Base-by-base conservation (phyloP, 352 stramenopile genomes). In the Globisporangium splendens region DNA sequence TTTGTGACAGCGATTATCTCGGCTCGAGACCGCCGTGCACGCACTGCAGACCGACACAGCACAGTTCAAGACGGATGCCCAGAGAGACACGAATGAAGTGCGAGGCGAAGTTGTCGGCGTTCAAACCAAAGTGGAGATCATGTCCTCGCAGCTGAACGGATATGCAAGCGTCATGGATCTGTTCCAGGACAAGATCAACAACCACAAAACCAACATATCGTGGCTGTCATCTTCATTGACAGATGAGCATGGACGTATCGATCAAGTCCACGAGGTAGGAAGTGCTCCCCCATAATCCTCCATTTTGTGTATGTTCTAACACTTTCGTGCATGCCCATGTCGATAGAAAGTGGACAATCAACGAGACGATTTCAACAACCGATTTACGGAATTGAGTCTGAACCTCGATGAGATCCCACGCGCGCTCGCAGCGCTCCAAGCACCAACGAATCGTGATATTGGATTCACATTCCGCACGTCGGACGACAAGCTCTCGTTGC, bases 301-400 rank as follows among this genome's bases (percentile, higher is more conserved):
- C 21, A 13, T 49, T 12, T 15, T 44, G 42, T 35, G 18, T n/a
- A 17, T 14, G 14, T n/a, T 21, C 18, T 38, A 15, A 43, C 22
- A 48, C 15, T 43, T 21, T 55, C 7, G 18, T 28, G 20, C 1
- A 39, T 42, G 0, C 21, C 31, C 8, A 46, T 57, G 15, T 51
- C 89, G 77, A 88, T 51, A 91, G 77, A 88, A 88, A 86, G 68
- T 91, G 0, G 79, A 91, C 28, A 74, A 79, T 54, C 77, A 89
- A 50, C 75, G 67, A 15, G 73, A 91, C 15, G 75, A 86, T 42
- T 77, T 87, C 22, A 80, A 88, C 48, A 81, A 63, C 12, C 70
- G 75, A 2, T 82, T 89, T 24, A 61, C 75, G 17, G 78, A 91
- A 52, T 51, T 90, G 14, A 81, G 70, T 5, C 75, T 84, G 14